These are phyloP conservation scores for Nicotiana knightiana DNA, from an alignment of 257 asterid genomes.

Conservation along the genomic window DNA sequence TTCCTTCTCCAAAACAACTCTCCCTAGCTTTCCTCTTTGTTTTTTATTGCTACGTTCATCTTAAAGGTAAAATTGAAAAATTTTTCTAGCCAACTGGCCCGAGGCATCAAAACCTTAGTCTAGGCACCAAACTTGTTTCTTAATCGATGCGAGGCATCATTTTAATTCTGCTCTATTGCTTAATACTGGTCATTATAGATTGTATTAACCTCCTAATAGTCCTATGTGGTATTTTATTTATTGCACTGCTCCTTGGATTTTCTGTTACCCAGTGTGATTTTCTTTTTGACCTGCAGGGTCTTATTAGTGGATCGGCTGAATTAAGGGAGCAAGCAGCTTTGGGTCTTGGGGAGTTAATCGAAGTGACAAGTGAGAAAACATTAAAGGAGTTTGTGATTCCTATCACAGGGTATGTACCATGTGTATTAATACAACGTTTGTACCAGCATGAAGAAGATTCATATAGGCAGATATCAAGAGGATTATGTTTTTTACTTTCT, in stretches of 20 bases:
- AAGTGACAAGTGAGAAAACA: constrained; percentile 86
- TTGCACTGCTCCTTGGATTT: neutral
- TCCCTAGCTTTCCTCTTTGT: neutral
- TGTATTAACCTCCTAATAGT: neutral
- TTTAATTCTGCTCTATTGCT: neutral
- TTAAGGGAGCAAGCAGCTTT: constrained; percentile 94
- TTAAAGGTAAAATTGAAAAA: neutral
- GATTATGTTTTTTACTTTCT: neutral
- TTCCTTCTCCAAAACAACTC: neutral
- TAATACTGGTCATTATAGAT: neutral
- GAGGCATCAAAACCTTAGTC: neutral
- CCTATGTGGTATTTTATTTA: neutral
- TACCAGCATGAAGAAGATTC: neutral
- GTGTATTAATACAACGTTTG: neutral
- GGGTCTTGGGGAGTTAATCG: constrained; percentile 95
- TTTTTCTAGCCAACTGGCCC: neutral
- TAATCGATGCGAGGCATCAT: neutral
- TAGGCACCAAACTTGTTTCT: neutral
- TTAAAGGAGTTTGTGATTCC: constrained; percentile 90
- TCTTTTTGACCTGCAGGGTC: constrained; percentile 55
- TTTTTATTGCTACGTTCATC: neutral
- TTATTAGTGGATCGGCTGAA: constrained; percentile 93
- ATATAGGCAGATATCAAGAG: neutral
- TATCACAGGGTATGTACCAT: constrained; percentile 75
- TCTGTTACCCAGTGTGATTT: neutral